Percentiles rank a stretch among this genome's conserved stretches.
Evolutionary conservation across 2,329 filamentous ascomycete species (phyloP).

Genomic region (Trichophyton mentagrophytes): DNA sequence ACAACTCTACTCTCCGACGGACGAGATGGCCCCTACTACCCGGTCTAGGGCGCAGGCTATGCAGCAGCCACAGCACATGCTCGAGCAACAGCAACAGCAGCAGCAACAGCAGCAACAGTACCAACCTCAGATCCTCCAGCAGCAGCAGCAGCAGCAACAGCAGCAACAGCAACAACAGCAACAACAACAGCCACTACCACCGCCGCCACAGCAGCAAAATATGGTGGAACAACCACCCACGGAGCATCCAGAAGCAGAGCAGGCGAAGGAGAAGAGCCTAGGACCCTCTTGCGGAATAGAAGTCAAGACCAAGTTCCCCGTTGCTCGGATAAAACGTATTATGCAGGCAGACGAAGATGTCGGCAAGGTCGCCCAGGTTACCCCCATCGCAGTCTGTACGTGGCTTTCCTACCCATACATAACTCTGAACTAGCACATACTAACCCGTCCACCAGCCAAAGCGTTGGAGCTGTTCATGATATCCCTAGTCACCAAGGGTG

Average conservation of each 20-base stretch:
- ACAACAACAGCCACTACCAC: not conserved
- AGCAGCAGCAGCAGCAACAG: slow-evolving; percentile 8
- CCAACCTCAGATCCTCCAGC: not conserved
- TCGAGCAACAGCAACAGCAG: slow-evolving; percentile 1
- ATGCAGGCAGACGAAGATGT: slow-evolving; percentile 99
- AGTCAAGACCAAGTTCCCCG: slow-evolving; percentile 91
- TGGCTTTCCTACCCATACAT: slow-evolving; percentile 9
- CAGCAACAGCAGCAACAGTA: slow-evolving; percentile 6
- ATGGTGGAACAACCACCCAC: not conserved
- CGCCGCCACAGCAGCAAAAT: not conserved
- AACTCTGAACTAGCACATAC: not conserved
- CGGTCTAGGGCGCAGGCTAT: slow-evolving; percentile 24
- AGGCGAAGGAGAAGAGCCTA: not conserved
- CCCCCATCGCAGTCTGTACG: slow-evolving; percentile 77
- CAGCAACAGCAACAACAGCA: not conserved
- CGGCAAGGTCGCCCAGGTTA: slow-evolving; percentile 95
- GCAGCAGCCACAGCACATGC: slow-evolving; percentile 6
- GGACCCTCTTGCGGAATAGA: slow-evolving; percentile 46
- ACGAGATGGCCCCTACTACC: slow-evolving; percentile 33
- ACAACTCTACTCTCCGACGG: slow-evolving; percentile 17
- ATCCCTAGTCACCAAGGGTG: slow-evolving; percentile 75
- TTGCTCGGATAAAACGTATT: slow-evolving; percentile 93
- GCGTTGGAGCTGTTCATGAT: slow-evolving; percentile 98
- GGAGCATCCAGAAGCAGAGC: slow-evolving; percentile 15
- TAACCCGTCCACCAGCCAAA: slow-evolving; percentile 47